Conservation (phyloP, 2,329 filamentous ascomycete species). For the Botrytis paeoniae region DNA sequence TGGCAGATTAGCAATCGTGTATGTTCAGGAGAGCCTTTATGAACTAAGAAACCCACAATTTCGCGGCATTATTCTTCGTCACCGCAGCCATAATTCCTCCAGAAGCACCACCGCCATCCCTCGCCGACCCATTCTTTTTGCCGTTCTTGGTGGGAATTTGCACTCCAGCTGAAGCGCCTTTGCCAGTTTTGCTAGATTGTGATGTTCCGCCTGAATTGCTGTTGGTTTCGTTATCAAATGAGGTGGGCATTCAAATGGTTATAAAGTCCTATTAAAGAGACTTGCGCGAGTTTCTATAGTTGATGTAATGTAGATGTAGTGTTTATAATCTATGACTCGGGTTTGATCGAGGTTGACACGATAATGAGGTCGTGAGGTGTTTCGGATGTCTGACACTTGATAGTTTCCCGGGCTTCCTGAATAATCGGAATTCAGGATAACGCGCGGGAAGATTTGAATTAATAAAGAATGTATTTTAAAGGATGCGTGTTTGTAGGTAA, state of each 20-base stretch:
- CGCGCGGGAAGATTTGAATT: slow-evolving; percentile 23
- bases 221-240: slow-evolving; percentile 37
- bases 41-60: slow-evolving; percentile 32
- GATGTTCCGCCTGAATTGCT: slow-evolving; percentile 27
- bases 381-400: slow-evolving; percentile 10
- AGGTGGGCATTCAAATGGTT: slow-evolving; percentile 40
- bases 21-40: background rate
- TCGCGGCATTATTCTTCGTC: slow-evolving; percentile 36
- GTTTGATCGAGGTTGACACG: slow-evolving; percentile 6
- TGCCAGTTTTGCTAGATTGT: slow-evolving; percentile 30
- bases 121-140: slow-evolving; percentile 39
- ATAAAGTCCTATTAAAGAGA: background rate
- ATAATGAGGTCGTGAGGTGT: slow-evolving; percentile 20
- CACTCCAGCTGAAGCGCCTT: slow-evolving; percentile 29
- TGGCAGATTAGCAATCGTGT: slow-evolving; percentile 14
- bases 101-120: slow-evolving; percentile 30
- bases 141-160: slow-evolving; percentile 35
- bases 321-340: slow-evolving; percentile 18
- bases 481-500: background rate
- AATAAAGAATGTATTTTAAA: background rate
- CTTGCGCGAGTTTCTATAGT: background rate
- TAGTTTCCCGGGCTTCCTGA: slow-evolving; percentile 30
- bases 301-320: background rate
- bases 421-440: slow-evolving; percentile 31
- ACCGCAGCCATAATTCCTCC: slow-evolving; percentile 35